Evolutionary conservation across 2,329 filamentous ascomycete species (phyloP).

Genomic region (Byssochlamys sp.): DNA sequence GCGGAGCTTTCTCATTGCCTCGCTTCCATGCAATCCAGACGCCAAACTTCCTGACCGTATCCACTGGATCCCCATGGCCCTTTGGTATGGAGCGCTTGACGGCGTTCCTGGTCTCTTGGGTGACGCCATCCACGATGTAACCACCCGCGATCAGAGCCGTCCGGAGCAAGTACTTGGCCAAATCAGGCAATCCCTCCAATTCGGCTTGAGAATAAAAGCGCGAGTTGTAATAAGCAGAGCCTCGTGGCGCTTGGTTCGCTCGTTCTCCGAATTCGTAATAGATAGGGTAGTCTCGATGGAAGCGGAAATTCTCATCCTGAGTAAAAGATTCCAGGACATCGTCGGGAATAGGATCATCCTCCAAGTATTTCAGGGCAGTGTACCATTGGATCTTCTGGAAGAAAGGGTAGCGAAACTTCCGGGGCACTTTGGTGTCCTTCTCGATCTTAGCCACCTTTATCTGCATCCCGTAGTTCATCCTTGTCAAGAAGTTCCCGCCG

Average conservation of each 20-base stretch:
- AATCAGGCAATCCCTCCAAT: slow-evolving; percentile 50
- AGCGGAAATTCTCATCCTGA: slow-evolving; percentile 44
- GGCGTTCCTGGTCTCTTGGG: slow-evolving; percentile 48
- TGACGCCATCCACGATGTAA: slow-evolving; percentile 50
- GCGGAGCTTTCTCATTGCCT: slow-evolving; percentile 52
- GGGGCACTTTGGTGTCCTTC: slow-evolving; percentile 56
- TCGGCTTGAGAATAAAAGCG: slow-evolving; percentile 56
- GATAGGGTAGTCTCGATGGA: slow-evolving; percentile 46
- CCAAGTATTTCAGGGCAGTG: slow-evolving; percentile 53
- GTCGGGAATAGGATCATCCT: slow-evolving; percentile 53
- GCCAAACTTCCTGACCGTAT: slow-evolving; percentile 50
- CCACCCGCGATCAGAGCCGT: slow-evolving; percentile 54
- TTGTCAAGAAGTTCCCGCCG: slow-evolving; percentile 60
- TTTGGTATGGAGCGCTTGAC: slow-evolving; percentile 56
- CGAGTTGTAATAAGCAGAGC: slow-evolving; percentile 47
- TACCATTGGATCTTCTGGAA: slow-evolving; percentile 65
- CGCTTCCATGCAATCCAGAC: slow-evolving; percentile 60
- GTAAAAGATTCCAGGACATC: slow-evolving; percentile 47
- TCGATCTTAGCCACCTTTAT: slow-evolving; percentile 57
- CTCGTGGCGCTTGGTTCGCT: slow-evolving; percentile 41
- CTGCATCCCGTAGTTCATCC: slow-evolving; percentile 57
- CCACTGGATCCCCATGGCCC: slow-evolving; percentile 51
- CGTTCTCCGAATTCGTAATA: slow-evolving; percentile 51
- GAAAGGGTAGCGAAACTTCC: slow-evolving; percentile 58
- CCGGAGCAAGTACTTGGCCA: slow-evolving; percentile 52